Percentiles rank a stretch among this genome's conserved stretches.
Conservation (phyloP, 2,329 filamentous ascomycete genomes). For the Metarhizium sp. region DNA sequence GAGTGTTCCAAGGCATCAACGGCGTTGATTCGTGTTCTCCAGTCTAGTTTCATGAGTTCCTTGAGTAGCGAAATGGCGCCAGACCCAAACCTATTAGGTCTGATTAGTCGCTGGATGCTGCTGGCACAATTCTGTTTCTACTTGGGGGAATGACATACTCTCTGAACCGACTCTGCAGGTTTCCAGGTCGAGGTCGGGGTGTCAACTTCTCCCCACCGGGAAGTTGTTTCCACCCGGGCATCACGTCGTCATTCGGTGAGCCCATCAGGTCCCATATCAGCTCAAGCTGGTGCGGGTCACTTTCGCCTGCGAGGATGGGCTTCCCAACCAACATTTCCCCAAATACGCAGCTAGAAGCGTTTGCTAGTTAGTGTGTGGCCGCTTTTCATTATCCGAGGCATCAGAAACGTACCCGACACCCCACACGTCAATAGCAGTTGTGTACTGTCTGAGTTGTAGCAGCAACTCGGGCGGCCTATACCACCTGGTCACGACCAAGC, state of each 20-base stretch:
- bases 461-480: slow-evolving; percentile 91
- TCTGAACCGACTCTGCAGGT: slow-evolving; percentile 64
- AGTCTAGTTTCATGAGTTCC: slow-evolving; percentile 81
- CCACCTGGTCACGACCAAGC: slow-evolving; percentile 94
- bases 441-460: slow-evolving; percentile 80
- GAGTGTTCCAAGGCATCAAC: slow-evolving; percentile 87
- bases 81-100: slow-evolving; percentile 45
- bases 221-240: slow-evolving; percentile 82
- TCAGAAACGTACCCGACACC: slow-evolving; percentile 67
- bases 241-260: slow-evolving; percentile 77
- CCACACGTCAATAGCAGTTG: slow-evolving; percentile 97
- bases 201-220: slow-evolving; percentile 72
- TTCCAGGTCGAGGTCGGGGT: slow-evolving; percentile 51
- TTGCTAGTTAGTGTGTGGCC: slow-evolving; percentile 6
- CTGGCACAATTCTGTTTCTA: background rate
- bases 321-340: slow-evolving; percentile 94
- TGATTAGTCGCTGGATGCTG: slow-evolving; percentile 7
- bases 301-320: slow-evolving; percentile 84
- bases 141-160: slow-evolving; percentile 40
- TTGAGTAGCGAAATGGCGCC: slow-evolving; percentile 70
- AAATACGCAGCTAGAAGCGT: slow-evolving; percentile 72
- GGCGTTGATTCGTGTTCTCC: slow-evolving; percentile 81
- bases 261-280: slow-evolving; percentile 92
- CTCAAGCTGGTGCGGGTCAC: slow-evolving; percentile 80
- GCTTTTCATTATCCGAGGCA: background rate